Evolutionary conservation across 257 asterid genomes (phyloP), one percentile per base, ranked within the genome.

Genomic region (Nemophila menziesii): DNA sequence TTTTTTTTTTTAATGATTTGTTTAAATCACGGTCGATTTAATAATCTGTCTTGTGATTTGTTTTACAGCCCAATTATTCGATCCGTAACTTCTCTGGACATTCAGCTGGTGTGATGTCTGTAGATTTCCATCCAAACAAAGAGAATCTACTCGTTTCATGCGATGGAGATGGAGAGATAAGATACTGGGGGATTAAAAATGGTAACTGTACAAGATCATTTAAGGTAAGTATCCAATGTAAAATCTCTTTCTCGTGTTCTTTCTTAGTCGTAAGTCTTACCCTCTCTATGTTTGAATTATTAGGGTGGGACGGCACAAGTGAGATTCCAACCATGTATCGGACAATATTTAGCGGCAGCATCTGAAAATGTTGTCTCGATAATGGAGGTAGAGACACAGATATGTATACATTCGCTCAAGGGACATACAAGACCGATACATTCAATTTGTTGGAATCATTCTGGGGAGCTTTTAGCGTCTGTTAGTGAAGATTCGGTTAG

Each of bases 111-210:
- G 96, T 85, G 7, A 79, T 81, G 89, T 85, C 99, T 3, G 68
- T 90, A 67, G 96, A 90, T 54, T 89, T 89, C 61, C 94, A 90
- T 47, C 98, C 98, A 9, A 90, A 74, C 61, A 90, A 85, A 64
- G 96, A 85, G 24, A 96, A 90, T 55, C 83, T 85, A 38, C 79
- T 90, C 46, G 78, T 94, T 72, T 90, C 94, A 5, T 90, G 99
- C 33, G 99, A 85, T 43, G 85, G 93, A 21, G 92, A 90, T 64
- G 94, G 93, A 49, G 96, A 90, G 60, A 79, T 90, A 47, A 61
- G 99, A 69, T 85, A 74, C 52, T 90, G 99, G 99, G 79, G 92
- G 47, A 79, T 90, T 12, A 69, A 52, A 21, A 70, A 72, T 40
- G 96, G 94, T 39, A 77, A 72, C 69, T 85, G 86, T 22, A 24